These are phyloP conservation scores for Rusavskia elegans DNA, from an alignment of 495 filamentous ascomycete genomes.

Conservation along the genomic window DNA sequence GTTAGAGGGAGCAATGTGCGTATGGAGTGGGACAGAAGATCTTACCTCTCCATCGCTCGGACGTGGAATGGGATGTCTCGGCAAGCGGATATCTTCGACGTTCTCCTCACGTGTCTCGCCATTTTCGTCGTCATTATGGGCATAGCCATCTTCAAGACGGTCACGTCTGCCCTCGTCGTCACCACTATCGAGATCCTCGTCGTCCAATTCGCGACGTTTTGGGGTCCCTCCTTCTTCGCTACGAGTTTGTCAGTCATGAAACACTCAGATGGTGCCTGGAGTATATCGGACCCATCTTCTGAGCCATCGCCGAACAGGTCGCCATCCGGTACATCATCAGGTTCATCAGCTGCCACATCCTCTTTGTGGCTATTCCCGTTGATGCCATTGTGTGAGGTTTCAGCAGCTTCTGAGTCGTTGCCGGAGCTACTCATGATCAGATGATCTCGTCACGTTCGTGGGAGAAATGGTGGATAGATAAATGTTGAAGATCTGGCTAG, in stretches of 20 bases:
- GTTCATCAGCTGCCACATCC: slow-evolving; percentile 30
- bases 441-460: too few species aligned
- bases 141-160: slow-evolving; percentile 27
- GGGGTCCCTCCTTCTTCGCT: slow-evolving; percentile 1
- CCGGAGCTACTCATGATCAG: not conserved
- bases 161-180: slow-evolving; percentile 48
- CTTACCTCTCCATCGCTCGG: slow-evolving; percentile 50
- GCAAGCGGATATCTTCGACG: slow-evolving; percentile 42
- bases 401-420: not conserved
- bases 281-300: slow-evolving; percentile 9
- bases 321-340: slow-evolving; percentile 35
- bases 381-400: not conserved
- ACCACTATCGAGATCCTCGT: slow-evolving; percentile 69
- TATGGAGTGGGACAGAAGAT: not conserved
- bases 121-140: slow-evolving; percentile 29
- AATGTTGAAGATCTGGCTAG: too few species aligned
- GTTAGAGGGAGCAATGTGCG: not conserved
- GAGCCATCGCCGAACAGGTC: slow-evolving; percentile 51
- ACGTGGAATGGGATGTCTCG: slow-evolving; percentile 52
- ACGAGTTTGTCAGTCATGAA: not conserved
- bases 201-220: slow-evolving; percentile 39
- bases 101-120: slow-evolving; percentile 34
- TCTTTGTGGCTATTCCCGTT: slow-evolving; percentile 12
- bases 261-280: not conserved
- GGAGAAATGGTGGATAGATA: too few species aligned